These are phyloP conservation scores for Samsoniella hepiali DNA, from an alignment of 2,329 filamentous ascomycete genomes.

Conservation along the genomic window DNA sequence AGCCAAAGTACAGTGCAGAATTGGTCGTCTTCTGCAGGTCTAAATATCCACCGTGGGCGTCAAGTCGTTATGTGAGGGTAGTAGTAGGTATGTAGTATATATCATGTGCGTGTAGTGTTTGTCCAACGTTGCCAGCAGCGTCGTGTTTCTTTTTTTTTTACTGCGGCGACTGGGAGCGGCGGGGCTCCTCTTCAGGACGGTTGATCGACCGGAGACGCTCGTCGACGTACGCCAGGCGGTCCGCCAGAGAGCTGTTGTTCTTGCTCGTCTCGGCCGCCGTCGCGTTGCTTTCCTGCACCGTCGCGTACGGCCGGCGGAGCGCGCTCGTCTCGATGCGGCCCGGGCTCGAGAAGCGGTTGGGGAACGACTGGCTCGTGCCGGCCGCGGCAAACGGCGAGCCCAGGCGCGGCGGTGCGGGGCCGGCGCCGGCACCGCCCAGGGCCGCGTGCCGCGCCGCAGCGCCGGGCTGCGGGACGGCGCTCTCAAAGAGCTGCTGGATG, in stretches of 20 bases:
- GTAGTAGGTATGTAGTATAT: not conserved
- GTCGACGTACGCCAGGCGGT: slow-evolving; percentile 56
- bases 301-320: slow-evolving; percentile 53
- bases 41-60: slow-evolving; percentile 7
- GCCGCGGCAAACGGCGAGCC: slow-evolving; percentile 57
- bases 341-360: slow-evolving; percentile 52
- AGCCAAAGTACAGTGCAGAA: not conserved
- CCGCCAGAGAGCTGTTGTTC: slow-evolving; percentile 41
- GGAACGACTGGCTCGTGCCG: slow-evolving; percentile 56
- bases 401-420: slow-evolving; percentile 53
- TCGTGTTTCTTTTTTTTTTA: slow-evolving; percentile 27
- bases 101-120: not conserved
- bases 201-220: slow-evolving; percentile 55
- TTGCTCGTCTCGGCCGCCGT: slow-evolving; percentile 26
- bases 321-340: slow-evolving; percentile 43
- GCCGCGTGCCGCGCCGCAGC: too few relatives aligned
- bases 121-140: not conserved
- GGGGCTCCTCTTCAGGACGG: slow-evolving; percentile 39
- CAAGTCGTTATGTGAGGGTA: slow-evolving; percentile 2
- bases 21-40: slow-evolving; percentile 4
- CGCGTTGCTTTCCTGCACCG: slow-evolving; percentile 45
- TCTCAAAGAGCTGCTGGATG: slow-evolving; percentile 39
- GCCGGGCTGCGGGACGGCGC: not conserved
- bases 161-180: slow-evolving; percentile 49
- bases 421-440: not conserved